Evolutionary conservation across 2,329 filamentous ascomycete genomes (phyloP).

Genomic region (Colletotrichum sp.): DNA sequence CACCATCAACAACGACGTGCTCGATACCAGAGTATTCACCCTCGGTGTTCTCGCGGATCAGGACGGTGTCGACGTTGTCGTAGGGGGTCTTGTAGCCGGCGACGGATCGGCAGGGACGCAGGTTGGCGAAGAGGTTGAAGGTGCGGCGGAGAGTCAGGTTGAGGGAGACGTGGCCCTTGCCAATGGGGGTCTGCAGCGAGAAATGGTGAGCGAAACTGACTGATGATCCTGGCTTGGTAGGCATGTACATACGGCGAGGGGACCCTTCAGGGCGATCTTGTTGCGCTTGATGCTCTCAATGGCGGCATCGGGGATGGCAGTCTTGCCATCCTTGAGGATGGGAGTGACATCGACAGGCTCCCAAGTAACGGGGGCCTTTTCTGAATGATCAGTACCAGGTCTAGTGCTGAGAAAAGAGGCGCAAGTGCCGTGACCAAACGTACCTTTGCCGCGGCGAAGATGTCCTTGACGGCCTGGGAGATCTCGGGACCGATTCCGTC

Average conservation of each 20-base stretch:
- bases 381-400: constrained; percentile 26
- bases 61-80: constrained; percentile 93
- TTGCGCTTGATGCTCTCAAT: constrained; percentile 94
- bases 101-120: constrained; percentile 96
- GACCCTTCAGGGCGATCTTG: constrained; percentile 97
- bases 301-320: constrained; percentile 88
- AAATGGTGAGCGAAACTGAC: constrained; percentile 5
- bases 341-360: constrained; percentile 97
- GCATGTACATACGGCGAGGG: constrained; percentile 76
- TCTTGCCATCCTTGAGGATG: constrained; percentile 92
- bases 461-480: constrained; percentile 96
- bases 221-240: too few species aligned
- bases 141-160: constrained; percentile 98
- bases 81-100: constrained; percentile 98
- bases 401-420: neutral
- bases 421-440: constrained; percentile 27
- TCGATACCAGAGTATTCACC: constrained; percentile 99
- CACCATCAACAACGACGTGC: constrained; percentile 96
- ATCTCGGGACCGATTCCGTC: constrained; percentile 99
- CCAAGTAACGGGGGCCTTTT: constrained; percentile 89
- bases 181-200: constrained; percentile 50
- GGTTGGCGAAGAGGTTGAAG: constrained; percentile 99
- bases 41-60: constrained; percentile 99
- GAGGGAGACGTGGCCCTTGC: constrained; percentile 98
- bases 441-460: constrained; percentile 94